Percentiles rank a stretch among this genome's conserved stretches.
Conservation (phyloP, 129 eudicot genomes). For the Escallonia rubra region DNA sequence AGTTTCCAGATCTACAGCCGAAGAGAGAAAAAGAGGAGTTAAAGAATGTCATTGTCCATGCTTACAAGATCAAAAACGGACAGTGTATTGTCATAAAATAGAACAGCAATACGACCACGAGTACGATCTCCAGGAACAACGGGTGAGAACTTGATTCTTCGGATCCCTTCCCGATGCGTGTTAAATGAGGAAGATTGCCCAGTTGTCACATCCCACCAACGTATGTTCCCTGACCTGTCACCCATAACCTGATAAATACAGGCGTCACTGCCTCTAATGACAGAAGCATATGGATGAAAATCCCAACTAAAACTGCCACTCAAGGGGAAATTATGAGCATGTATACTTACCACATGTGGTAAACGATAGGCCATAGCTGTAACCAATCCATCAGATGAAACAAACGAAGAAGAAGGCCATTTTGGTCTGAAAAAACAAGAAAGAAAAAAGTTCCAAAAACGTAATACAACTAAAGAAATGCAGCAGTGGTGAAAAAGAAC, state of each 20-base stretch:
- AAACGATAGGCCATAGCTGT: slow-evolving; percentile 98
- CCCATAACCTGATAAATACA: slow-evolving; percentile 79
- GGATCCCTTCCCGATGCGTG: slow-evolving; percentile 91
- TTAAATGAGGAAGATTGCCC: slow-evolving; percentile 97
- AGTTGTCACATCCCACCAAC: slow-evolving; percentile 98
- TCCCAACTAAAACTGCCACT: not conserved
- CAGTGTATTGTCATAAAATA: slow-evolving; percentile 86
- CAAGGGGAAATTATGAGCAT: not conserved
- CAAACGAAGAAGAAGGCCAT: slow-evolving; percentile 92
- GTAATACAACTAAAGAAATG: not conserved
- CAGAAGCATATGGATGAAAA: slow-evolving; percentile 16
- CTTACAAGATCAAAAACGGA: slow-evolving; percentile 98
- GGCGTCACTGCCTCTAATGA: slow-evolving; percentile 13
- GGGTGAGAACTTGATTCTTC: slow-evolving; percentile 96
- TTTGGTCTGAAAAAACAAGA: slow-evolving; percentile 64
- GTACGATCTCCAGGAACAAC: slow-evolving; percentile 96
- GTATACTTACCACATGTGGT: slow-evolving; percentile 83
- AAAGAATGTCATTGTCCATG: slow-evolving; percentile 22
- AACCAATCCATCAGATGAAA: slow-evolving; percentile 75
- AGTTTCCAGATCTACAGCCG: too few relatives aligned
- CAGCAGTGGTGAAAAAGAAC: too few relatives aligned
- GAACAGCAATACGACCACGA: slow-evolving; percentile 93
- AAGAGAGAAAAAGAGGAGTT: not conserved
- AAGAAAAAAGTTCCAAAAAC: slow-evolving; percentile 11
- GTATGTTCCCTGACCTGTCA: slow-evolving; percentile 90